Base-by-base conservation (phyloP, 2,329 filamentous ascomycete genomes). In the Colletotrichum sp. region DNA sequence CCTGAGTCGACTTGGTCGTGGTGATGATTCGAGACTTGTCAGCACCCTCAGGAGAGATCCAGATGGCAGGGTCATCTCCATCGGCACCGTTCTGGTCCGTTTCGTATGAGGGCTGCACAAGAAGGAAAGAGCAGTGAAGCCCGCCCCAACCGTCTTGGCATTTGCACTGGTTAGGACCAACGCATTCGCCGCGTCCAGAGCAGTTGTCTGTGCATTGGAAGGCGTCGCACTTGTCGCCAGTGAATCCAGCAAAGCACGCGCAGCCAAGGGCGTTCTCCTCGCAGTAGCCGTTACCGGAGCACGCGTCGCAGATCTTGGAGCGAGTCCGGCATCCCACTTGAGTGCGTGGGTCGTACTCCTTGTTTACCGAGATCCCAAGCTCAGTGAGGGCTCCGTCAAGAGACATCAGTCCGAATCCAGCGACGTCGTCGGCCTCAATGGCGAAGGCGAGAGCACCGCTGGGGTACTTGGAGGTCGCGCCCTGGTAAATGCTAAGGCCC, bases 21-120 rank as follows among this genome's bases (percentile, higher is more conserved):
- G 88, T 90, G 34, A 91, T 86, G 38, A 91, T 86, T 21, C 84
- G 87, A 7, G 89, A 90, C 63, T 85, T 79, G 1, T 84, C 83
- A 0, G 83, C 82, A 0, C 83, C 79, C 3, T 80, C 78, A 0
- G 87, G 86, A 1, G 86, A 87, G 67, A 89, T 86, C 87, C 87
- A 89, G 28, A 89, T 86, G 0, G 87, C 87, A 0, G 88, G 87
- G 65, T 89, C 87, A 43, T 89, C 87, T 0, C 87, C 86, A 28
- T 89, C 87, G 2, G 79, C 85, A 0, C 86, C 86, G 18, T 85
- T 85, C 13, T 84, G 82, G 15, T 88, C 85, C 0, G 87, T 88
- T 78, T 88, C 87, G 61, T 82, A 84, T 3, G 81, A 80, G 2
- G 87, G 80, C 72, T 85, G 81, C 1, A 88, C 84, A 1, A 85